Conservation (phyloP, 768 basidiomycete genomes). For the Clathrus columnatus region DNA sequence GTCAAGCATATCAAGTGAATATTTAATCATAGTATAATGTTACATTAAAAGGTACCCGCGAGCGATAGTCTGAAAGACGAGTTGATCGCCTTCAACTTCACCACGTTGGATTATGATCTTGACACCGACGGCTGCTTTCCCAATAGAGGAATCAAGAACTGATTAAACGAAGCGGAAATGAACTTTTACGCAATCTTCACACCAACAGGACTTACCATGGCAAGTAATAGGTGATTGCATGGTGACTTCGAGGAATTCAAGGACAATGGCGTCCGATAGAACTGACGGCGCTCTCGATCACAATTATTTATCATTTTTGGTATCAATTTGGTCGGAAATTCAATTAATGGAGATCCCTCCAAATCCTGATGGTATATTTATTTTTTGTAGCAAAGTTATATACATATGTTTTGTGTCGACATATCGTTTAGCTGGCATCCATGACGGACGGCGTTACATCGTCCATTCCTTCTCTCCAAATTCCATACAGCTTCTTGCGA, state of each 20-base stretch:
- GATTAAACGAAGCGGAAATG: neutral
- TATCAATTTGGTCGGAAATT: neutral
- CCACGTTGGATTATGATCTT: slow-evolving; percentile 52
- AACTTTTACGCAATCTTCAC: neutral
- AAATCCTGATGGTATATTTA: neutral
- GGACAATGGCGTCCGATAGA: neutral
- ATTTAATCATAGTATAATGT: slow-evolving; percentile 8
- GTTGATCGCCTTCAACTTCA: slow-evolving; percentile 25
- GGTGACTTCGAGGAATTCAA: neutral
- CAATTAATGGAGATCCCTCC: neutral
- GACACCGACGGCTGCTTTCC: slow-evolving; percentile 71
- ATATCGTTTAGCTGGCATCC: slow-evolving; percentile 11
- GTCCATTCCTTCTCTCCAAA: slow-evolving; percentile 58
- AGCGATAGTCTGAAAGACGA: slow-evolving; percentile 46
- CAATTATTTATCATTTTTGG: neutral
- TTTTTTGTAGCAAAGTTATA: neutral
- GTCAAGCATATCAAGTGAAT: slow-evolving; percentile 3
- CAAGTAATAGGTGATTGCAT: slow-evolving; percentile 81
- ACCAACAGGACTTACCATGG: slow-evolving; percentile 47
- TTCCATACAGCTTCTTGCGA: slow-evolving; percentile 71
- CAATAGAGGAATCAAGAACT: slow-evolving; percentile 84
- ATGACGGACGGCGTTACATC: slow-evolving; percentile 34
- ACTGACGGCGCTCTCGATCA: neutral
- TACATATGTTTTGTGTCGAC: neutral
- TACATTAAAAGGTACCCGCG: slow-evolving; percentile 41